Evolutionary conservation across 768 basidiomycete species (phyloP), one percentile per base, ranked within the genome.

Genomic region (Collybiopsis confluens): DNA sequence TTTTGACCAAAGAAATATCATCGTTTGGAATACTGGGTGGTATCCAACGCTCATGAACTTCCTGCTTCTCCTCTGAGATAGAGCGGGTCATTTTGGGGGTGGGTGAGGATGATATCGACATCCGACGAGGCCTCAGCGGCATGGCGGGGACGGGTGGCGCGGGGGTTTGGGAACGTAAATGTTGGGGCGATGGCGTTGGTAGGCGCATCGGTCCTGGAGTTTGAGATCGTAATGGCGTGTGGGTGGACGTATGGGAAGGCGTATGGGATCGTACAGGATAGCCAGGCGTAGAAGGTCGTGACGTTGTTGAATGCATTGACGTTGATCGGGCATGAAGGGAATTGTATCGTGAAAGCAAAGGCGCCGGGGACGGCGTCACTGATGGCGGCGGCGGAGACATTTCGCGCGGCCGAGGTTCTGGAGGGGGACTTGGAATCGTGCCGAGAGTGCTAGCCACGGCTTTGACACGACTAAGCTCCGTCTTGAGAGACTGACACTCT

Each of bases 401-500:
- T 40, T 71, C 68, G 13, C 69, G 69, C 53, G 56, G 52, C 5
- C 57, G 67, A 60, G 47, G 64, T 62, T 66, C 61, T 36, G 55
- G 52, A 26, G 45, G 54, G n/a, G 48, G 51, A 23, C 26, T 53
- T 28, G 61, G 58, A 30, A 38, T 49, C 23, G 45, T 67, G 57
- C 64, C 73, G 40, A 73, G 65, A 15, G 73, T 77, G 13, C 75
- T 73, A 48, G 73, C 73, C 55, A 76, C 64, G 18, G 75, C 73
- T 66, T 76, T 80, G 58, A 76, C 64, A 48, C 85, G 80, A 68
- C 70, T 81, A 52, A 86, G 68, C 70, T 90, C 88, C 54, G 77
- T 76, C 52, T 82, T 83, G 41, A 89, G 76, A 61, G 75, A 75
- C 64, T 85, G 83, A 64, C 76, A 82, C 70, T 89, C 88, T 70